A percentile compares a stretch with the other conserved stretches of the same genome.
Evolutionary conservation across 1,284 basidiomycete genomes (phyloP).

Genomic region (Stereum hirsutum): DNA sequence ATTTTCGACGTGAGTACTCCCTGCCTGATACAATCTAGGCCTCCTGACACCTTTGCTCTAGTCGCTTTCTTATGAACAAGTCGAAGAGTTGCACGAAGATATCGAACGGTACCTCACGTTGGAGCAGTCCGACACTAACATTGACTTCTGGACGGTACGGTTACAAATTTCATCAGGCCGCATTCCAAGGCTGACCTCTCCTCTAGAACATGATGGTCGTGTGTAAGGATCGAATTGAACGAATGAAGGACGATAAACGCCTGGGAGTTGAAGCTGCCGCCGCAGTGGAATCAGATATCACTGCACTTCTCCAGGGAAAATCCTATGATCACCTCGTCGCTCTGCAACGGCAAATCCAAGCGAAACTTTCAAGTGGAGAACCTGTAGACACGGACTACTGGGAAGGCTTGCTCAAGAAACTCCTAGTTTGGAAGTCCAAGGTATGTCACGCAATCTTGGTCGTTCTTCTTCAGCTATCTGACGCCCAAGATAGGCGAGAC

Average conservation of each 20-base stretch:
- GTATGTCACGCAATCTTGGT: constrained; percentile 28
- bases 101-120: constrained; percentile 88
- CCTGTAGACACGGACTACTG: constrained; percentile 98
- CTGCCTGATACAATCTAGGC: background rate
- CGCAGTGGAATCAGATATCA: constrained; percentile 77
- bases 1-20: constrained; percentile 76
- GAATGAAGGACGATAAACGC: constrained; percentile 50
- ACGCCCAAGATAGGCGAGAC: constrained; percentile 58
- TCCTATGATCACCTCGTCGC: constrained; percentile 75
- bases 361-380: constrained; percentile 85
- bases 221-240: constrained; percentile 87
- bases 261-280: constrained; percentile 59
- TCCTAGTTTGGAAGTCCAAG: constrained; percentile 99
- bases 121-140: constrained; percentile 78
- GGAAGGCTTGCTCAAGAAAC: constrained; percentile 86
- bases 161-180: constrained; percentile 1
- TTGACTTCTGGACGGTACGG: constrained; percentile 92
- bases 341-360: constrained; percentile 82
- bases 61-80: constrained; percentile 84
- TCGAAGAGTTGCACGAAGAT: constrained; percentile 89
- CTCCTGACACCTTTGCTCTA: constrained; percentile 25
- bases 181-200: too few species aligned
- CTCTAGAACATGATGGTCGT: constrained; percentile 91
- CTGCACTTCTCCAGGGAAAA: constrained; percentile 68
- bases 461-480: background rate